Percentiles rank a stretch among this genome's conserved stretches.
Evolutionary conservation across 2,329 filamentous ascomycete species (phyloP).

Genomic region (Teratosphaeria gauchensis): DNA sequence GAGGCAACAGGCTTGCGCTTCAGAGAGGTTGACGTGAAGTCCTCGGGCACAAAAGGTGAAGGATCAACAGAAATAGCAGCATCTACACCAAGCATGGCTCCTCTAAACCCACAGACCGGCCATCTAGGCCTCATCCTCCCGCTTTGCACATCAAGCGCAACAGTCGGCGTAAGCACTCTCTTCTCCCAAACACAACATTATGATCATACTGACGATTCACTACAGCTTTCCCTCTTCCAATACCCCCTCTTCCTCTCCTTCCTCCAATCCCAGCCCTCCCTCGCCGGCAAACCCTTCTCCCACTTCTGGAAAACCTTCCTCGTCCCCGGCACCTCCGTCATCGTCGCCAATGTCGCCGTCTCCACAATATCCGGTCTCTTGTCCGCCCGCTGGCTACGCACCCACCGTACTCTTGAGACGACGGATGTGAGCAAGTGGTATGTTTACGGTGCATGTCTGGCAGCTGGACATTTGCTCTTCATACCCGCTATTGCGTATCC

Average conservation of each 20-base stretch:
- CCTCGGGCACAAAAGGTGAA: neutral
- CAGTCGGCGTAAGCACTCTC: slow-evolving; percentile 11
- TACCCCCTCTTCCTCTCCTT: slow-evolving; percentile 20
- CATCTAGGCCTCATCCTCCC: slow-evolving; percentile 23
- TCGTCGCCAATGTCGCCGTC: slow-evolving; percentile 11
- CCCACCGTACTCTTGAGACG: slow-evolving; percentile 18
- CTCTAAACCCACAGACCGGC: slow-evolving; percentile 13
- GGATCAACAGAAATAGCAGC: neutral
- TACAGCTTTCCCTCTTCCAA: slow-evolving; percentile 16
- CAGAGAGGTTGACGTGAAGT: too few relatives aligned
- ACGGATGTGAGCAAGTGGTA: slow-evolving; percentile 20
- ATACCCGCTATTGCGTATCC: slow-evolving; percentile 14
- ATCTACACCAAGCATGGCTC: slow-evolving; percentile 12
- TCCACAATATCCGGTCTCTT: slow-evolving; percentile 13
- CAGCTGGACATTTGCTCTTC: slow-evolving; percentile 18
- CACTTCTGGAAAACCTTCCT: slow-evolving; percentile 18
- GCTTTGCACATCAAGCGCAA: slow-evolving; percentile 20
- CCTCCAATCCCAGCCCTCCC: slow-evolving; percentile 8
- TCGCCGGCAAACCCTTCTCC: slow-evolving; percentile 18
- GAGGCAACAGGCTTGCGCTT: neutral
- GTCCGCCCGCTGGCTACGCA: slow-evolving; percentile 16
- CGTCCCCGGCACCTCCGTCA: slow-evolving; percentile 12
- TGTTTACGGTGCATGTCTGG: slow-evolving; percentile 16
- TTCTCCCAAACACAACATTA: too few relatives aligned
- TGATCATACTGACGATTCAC: neutral